Evolutionary conservation across 2,329 filamentous ascomycete genomes (phyloP), one percentile per base, ranked within the genome.

Genomic region (Penicillium sp.): DNA sequence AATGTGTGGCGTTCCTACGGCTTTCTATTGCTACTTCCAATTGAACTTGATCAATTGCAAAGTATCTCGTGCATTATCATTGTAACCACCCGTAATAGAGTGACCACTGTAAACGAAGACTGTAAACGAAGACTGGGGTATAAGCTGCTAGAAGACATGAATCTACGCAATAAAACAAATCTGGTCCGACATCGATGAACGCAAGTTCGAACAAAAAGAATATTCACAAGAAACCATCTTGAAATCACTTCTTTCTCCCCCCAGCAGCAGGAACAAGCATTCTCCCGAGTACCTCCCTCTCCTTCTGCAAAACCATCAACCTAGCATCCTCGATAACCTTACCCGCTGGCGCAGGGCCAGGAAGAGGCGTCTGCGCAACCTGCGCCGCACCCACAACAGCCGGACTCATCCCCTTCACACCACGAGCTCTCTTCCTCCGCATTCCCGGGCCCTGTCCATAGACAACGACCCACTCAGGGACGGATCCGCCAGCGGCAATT

Each of bases 381-480:
- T 59, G 60, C 42, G 53, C 58, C 37, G 53, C 61, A 53, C 50
- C 50, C 10, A 59, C 51, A 53, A 61, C 60, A 43, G 56, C 61
- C 26, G 50, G 47, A 45, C 58, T 58, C 40, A 62, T 48, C 22
- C 43, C 49, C 36, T 60, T 67, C 16, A 57, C 60, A 79, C 78
- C 61, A 78, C 61, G 55, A 14, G 62, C 62, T 43, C 72, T 66
- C 25, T 70, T 69, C 46, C 72, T 66, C 53, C 70, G 65, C 61
- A 75, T 67, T 17, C 71, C 71, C 41, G 66, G 77, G 26, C 86
- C 86, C 55, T 83, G 82, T 0, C 87, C 86, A 72, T 84, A 91
- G 22, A 91, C 76, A 5, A 91, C 88, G 0, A 85, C 87, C 69
- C 83, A 85, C 57, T 90, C 87, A 0, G 83, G 82, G 0, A 92